Conservation (phyloP, 352 stramenopile genomes). For the Halophytophthora polymorphica region DNA sequence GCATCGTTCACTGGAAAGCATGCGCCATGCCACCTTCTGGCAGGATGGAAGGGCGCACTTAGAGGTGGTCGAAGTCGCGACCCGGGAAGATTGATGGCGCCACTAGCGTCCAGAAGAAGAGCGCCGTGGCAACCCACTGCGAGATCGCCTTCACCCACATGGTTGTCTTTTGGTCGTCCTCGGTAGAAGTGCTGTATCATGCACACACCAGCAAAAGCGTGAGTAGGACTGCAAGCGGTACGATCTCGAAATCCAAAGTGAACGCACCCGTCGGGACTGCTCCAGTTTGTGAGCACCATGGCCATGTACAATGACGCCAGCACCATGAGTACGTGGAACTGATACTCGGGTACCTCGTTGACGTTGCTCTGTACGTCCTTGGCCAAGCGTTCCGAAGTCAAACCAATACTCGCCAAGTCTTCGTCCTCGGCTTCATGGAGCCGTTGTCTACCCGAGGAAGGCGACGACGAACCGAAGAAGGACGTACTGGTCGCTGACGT, state of each 20-base stretch:
- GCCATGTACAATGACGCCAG: constrained; percentile 78
- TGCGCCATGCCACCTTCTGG: too few relatives aligned
- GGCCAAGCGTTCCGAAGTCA: constrained; percentile 9
- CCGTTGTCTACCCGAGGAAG: constrained; percentile 6
- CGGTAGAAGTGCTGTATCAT: constrained; percentile 28
- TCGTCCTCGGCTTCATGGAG: constrained; percentile 24
- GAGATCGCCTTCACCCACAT: constrained; percentile 96
- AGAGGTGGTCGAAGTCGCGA: constrained; percentile 79
- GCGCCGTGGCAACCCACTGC: constrained; percentile 87
- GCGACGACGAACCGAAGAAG: constrained; percentile 42
- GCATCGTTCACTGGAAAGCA: too few relatives aligned
- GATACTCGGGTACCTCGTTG: constrained; percentile 51
- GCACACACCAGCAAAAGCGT: neutral
- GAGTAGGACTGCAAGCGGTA: constrained; percentile 1
- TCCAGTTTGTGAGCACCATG: constrained; percentile 83
- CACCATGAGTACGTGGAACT: constrained; percentile 76
- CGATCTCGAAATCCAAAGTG: neutral
- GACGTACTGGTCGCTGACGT: constrained; percentile 62
- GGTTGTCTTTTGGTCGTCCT: constrained; percentile 57
- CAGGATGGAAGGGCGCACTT: neutral
- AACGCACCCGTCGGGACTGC: constrained; percentile 48
- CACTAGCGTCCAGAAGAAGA: constrained; percentile 95
- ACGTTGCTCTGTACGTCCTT: constrained; percentile 12
- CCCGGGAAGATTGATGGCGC: constrained; percentile 90
- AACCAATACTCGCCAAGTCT: constrained; percentile 27